A percentile compares a stretch with the other conserved stretches of the same genome.
phyloP scores from a whole-genome alignment of 306 rosid genomes.

The Cercis canadensis region DNA sequence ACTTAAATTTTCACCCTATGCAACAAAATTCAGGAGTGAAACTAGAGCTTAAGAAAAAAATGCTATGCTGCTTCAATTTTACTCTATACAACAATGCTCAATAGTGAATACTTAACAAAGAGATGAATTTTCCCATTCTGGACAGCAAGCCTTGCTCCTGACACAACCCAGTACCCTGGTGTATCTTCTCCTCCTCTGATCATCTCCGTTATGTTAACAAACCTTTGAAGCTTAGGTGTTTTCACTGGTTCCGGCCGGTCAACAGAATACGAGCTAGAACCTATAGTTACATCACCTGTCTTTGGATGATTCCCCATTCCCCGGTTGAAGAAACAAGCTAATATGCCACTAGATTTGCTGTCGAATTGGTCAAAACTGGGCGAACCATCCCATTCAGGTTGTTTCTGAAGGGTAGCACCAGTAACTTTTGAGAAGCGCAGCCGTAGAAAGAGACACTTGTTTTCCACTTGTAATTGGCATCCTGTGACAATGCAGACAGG shows the following conservation, averaged over 20 bases:
- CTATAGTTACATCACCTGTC: slow-evolving; percentile 44
- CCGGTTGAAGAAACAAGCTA: slow-evolving; percentile 29
- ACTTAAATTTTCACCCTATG: too few relatives aligned
- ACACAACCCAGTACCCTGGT: slow-evolving; percentile 85
- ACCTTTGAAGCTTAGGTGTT: slow-evolving; percentile 65
- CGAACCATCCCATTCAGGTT: slow-evolving; percentile 46
- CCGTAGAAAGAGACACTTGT: slow-evolving; percentile 51
- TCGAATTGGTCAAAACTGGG: slow-evolving; percentile 8
- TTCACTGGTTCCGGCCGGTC: slow-evolving; percentile 41
- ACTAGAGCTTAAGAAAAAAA: too few relatives aligned
- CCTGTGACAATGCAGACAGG: slow-evolving; percentile 83
- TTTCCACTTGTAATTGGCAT: slow-evolving; percentile 78
- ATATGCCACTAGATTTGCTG: slow-evolving; percentile 24
- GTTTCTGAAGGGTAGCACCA: slow-evolving; percentile 44
- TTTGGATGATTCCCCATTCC: slow-evolving; percentile 39
- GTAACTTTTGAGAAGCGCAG: slow-evolving; percentile 48
- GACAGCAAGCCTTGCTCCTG: slow-evolving; percentile 68
- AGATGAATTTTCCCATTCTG: slow-evolving; percentile 67
- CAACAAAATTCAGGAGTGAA: too few relatives aligned
- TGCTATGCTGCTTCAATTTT: too few relatives aligned
- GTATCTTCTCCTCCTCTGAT: slow-evolving; percentile 68
- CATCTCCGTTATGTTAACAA: slow-evolving; percentile 70
- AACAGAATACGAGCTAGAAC: slow-evolving; percentile 43
- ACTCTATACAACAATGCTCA: slow-evolving; percentile 29
- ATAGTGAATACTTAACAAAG: slow-evolving; percentile 69